These are phyloP conservation scores for Ceratocystis lukuohia DNA, from an alignment of 2,329 filamentous ascomycete species.

Conservation along the genomic window DNA sequence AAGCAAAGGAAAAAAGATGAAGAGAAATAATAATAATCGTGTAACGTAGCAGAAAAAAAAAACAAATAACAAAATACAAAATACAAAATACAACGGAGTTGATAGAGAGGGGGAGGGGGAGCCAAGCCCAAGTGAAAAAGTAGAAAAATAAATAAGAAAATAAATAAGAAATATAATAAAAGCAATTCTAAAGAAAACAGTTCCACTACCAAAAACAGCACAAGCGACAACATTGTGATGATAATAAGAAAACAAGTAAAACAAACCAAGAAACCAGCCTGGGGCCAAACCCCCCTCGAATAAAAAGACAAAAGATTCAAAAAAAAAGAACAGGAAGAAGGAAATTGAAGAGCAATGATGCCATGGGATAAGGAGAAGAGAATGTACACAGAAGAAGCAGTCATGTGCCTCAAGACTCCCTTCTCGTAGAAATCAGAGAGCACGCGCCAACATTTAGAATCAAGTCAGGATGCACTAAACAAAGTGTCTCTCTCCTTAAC, in stretches of 20 bases:
- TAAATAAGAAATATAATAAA: background rate
- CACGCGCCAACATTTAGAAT: too few relatives aligned
- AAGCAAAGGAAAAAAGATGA: background rate
- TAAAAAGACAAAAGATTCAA: background rate
- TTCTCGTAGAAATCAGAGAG: too few relatives aligned
- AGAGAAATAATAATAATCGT: background rate
- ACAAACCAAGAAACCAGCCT: background rate
- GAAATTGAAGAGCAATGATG: too few relatives aligned
- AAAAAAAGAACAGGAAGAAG: background rate
- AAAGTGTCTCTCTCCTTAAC: constrained; percentile 22
- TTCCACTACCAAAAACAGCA: background rate
- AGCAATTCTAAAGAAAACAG: constrained; percentile 6
- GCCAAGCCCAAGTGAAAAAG: background rate
- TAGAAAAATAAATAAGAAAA: background rate
- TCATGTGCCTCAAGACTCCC: too few relatives aligned
- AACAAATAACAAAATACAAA: background rate
- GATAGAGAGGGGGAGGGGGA: background rate
- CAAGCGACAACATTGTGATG: background rate
- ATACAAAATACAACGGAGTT: background rate
- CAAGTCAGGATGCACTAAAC: constrained; percentile 2
- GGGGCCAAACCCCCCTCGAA: background rate
- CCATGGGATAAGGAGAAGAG: too few relatives aligned
- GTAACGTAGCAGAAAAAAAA: background rate
- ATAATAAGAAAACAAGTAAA: constrained; percentile 3
- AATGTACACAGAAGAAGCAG: too few relatives aligned